Evolutionary conservation across 345 rosid genomes (phyloP), one percentile per base, ranked within the genome.

Genomic region (Jatropha curcas): DNA sequence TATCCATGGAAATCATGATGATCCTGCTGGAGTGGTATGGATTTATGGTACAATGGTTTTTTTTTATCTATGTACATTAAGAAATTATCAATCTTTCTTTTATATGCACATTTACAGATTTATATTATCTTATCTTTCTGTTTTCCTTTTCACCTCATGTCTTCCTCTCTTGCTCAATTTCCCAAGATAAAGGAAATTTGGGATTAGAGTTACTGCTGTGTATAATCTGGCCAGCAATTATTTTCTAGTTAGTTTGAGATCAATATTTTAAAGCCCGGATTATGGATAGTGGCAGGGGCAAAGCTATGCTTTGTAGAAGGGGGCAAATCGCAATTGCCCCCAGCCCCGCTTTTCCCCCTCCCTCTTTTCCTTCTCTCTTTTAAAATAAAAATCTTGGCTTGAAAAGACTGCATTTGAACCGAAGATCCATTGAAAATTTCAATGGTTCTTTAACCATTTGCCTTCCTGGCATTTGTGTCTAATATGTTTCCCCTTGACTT

Each of bases 1-100:
- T 70, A 94, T 94, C 75, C 99, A 94, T 85, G 99, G 99, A 84
- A 92, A 94, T 86, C 99, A 94, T 82, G 99, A 94, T 82, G 99
- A 94, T 81, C 99, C 99, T 71, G 99, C 99, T 71, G 99, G 99
- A 80, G 99, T 94, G 92, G 98, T 94, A 88, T 80, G 81, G 34
- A 64, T 67, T 72, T 79, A 24, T 70, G 68, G 58, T 60, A 60
- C 24, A 71, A 22, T 76, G 31, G 7, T 62, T 66, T 67, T 52
- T 37, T 57, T 28, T 30, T 9, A 3, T 57, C 33, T 12, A 31
- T 46, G 2, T 66, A 19, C 46, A 35, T 16, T 22, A 30, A 59
- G 19, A 48, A 27, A 43, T n/a, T 28, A 20, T 52, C 52, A 20
- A 56, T 53, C 30, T 20, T 53, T 55, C 35, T 35, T n/a, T 13